A percentile compares a stretch with the other conserved stretches of the same genome.
phyloP scores from a whole-genome alignment of 139 green algal species.

The Desmodesmus armatus region DNA sequence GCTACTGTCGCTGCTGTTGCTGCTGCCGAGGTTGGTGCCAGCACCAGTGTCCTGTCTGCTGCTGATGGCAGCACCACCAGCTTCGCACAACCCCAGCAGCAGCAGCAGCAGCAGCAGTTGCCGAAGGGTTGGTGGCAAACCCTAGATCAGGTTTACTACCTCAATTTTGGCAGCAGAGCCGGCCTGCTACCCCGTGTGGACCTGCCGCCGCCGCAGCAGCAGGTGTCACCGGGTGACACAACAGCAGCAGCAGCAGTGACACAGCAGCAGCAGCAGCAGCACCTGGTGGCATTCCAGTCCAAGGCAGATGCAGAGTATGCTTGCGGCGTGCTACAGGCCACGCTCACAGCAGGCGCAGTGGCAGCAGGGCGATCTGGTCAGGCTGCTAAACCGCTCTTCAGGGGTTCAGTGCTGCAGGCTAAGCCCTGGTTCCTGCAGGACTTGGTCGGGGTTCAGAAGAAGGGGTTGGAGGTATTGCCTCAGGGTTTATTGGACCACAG shows the following conservation, averaged over 20 bases:
- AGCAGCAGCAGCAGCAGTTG: constrained; percentile 35
- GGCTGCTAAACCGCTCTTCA: not conserved
- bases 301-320: constrained; percentile 24
- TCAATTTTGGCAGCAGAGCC: constrained; percentile 22
- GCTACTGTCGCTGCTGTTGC: constrained; percentile 1
- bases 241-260: not conserved
- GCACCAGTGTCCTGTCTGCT: too few relatives aligned
- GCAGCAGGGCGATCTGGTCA: not conserved
- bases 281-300: constrained; percentile 16
- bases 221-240: not conserved
- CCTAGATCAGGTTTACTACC: constrained; percentile 28
- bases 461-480: constrained; percentile 25
- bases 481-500: not conserved
- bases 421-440: constrained; percentile 41
- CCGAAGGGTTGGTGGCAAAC: constrained; percentile 30
- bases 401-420: not conserved
- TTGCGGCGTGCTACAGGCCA: not conserved
- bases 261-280: not conserved
- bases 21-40: too few relatives aligned
- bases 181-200: constrained; percentile 29
- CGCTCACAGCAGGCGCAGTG: not conserved
- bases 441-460: constrained; percentile 15
- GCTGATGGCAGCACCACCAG: not conserved
- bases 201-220: not conserved
- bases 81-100: not conserved